Evolutionary conservation across 2,329 filamentous ascomycete genomes (phyloP).

Genomic region (Phaeosphaeria sp.): DNA sequence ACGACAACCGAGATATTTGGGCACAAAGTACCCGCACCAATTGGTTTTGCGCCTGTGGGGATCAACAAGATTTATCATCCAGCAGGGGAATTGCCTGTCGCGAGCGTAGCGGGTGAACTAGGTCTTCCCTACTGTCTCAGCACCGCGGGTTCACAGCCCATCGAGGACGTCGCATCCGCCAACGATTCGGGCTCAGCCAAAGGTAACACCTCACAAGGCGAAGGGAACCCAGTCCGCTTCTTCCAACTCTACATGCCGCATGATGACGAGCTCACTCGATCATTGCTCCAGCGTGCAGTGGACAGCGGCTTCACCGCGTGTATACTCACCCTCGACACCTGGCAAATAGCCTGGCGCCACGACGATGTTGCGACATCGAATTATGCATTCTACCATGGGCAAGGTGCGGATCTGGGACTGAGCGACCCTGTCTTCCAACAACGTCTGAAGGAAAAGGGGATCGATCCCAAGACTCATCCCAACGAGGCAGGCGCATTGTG

Average conservation of each 20-base stretch:
- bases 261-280: slow-evolving; percentile 65
- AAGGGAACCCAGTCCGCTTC: slow-evolving; percentile 55
- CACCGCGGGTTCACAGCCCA: slow-evolving; percentile 63
- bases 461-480: slow-evolving; percentile 60
- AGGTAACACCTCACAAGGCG: neutral
- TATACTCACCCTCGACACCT: slow-evolving; percentile 69
- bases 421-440: slow-evolving; percentile 66
- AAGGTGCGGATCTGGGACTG: slow-evolving; percentile 65
- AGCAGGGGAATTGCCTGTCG: slow-evolving; percentile 64
- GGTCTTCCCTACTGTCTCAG: slow-evolving; percentile 66
- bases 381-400: slow-evolving; percentile 69
- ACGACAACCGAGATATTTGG: slow-evolving; percentile 66
- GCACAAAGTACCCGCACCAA: slow-evolving; percentile 64
- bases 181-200: slow-evolving; percentile 53
- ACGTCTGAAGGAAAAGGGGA: slow-evolving; percentile 57
- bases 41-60: slow-evolving; percentile 70
- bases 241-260: slow-evolving; percentile 71
- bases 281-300: slow-evolving; percentile 62
- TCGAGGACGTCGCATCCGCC: slow-evolving; percentile 65
- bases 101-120: slow-evolving; percentile 65
- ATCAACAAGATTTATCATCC: slow-evolving; percentile 72
- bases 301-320: slow-evolving; percentile 63
- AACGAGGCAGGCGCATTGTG: slow-evolving; percentile 65
- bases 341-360: slow-evolving; percentile 68
- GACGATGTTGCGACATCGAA: slow-evolving; percentile 64